phyloP scores from a whole-genome alignment of 345 rosid genomes.

The Orychophragmus violaceus region DNA sequence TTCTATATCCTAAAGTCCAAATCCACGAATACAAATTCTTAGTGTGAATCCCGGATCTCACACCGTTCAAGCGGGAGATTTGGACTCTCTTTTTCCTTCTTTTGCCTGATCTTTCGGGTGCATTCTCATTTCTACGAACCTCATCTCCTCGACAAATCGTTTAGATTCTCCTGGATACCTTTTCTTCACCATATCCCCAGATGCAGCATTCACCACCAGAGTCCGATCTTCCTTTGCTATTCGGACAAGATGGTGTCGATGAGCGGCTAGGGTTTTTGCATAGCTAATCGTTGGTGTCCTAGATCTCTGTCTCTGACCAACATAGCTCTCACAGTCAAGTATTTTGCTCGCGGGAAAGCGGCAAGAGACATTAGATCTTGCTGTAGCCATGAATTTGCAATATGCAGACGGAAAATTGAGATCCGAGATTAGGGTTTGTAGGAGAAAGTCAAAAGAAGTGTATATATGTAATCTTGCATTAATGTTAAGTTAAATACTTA shows the following conservation, averaged over 20 bases:
- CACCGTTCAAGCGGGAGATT: background rate
- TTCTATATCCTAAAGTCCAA: no score
- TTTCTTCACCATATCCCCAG: background rate
- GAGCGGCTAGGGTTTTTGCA: background rate
- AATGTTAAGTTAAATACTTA: background rate
- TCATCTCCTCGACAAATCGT: conserved; percentile 92
- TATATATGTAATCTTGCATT: background rate
- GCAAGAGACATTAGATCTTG: background rate
- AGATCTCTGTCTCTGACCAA: background rate
- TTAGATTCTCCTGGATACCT: conserved; percentile 31
- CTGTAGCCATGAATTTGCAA: background rate
- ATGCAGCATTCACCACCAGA: background rate
- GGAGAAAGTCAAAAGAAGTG: background rate
- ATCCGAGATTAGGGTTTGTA: background rate
- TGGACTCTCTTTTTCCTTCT: background rate
- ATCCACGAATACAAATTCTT: no score
- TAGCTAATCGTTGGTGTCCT: background rate
- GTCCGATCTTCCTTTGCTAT: conserved; percentile 14
- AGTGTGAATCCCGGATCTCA: no score
- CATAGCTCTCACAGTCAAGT: background rate
- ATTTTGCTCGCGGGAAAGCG: background rate
- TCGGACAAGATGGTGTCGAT: background rate
- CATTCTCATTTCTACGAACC: conserved; percentile 33
- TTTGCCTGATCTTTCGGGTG: background rate
- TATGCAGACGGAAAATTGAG: background rate